Conservation (phyloP, 805 yeast species). For the Candida sphagnicola region DNA sequence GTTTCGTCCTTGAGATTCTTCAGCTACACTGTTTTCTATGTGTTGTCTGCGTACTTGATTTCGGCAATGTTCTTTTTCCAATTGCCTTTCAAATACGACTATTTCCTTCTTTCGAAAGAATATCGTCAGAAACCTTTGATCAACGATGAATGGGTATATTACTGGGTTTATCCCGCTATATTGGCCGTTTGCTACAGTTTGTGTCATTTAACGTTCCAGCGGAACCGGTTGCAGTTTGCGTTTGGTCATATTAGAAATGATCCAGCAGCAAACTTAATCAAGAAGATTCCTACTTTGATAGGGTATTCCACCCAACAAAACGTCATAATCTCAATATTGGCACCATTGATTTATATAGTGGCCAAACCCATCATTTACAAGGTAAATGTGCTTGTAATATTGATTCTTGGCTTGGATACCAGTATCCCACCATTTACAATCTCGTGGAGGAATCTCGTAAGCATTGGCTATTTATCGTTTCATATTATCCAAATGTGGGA, state of each 20-base stretch:
- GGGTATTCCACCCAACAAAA: constrained; percentile 37
- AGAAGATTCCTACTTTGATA: constrained; percentile 24
- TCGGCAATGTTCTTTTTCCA: constrained; percentile 23
- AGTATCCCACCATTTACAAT: constrained; percentile 36
- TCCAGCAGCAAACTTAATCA: constrained; percentile 33
- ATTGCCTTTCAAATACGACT: constrained; percentile 21
- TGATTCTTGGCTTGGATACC: constrained; percentile 34
- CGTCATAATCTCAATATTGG: constrained; percentile 18
- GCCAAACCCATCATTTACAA: constrained; percentile 41
- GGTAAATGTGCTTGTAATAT: constrained; percentile 22
- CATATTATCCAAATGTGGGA: constrained; percentile 49
- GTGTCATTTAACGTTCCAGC: constrained; percentile 50
- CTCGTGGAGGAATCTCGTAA: constrained; percentile 24
- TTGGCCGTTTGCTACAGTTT: constrained; percentile 44
- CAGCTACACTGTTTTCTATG: constrained; percentile 15
- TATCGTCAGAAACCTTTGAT: constrained; percentile 33
- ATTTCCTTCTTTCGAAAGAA: constrained; percentile 34
- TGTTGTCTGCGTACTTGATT: constrained; percentile 19
- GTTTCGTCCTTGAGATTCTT: constrained; percentile 16
- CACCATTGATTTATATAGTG: constrained; percentile 40
- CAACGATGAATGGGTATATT: constrained; percentile 45
- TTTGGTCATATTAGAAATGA: constrained; percentile 36
- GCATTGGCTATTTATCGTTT: constrained; percentile 28
- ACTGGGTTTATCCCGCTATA: constrained; percentile 42
- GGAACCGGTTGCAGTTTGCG: constrained; percentile 49